Base-by-base conservation (phyloP, 352 stramenopile species). In the Pythium folliculosum region DNA sequence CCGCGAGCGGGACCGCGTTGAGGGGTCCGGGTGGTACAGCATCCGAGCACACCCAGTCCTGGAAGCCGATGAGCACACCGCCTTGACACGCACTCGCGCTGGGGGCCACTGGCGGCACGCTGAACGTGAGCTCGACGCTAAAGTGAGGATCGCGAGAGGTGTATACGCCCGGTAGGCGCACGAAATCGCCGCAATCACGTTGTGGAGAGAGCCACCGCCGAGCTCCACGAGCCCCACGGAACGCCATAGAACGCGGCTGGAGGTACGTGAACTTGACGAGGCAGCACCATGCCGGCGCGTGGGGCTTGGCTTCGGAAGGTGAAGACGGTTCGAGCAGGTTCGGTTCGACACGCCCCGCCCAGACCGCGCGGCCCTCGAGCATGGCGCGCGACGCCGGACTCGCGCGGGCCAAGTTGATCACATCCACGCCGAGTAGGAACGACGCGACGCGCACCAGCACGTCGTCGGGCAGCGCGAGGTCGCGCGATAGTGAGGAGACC, bases 401-500 rank as follows among this genome's bases (percentile, higher is more conserved):
- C 40, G 32, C 32, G 13, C n/a, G 32, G 1, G 17, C 17, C 8
- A 32, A 59, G 21, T 59, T 9, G 19, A 59, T 47, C 19, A 59
- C 35, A 19, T 59, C 52, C 13, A 59, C 35, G 7, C 52, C 52
- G 9, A 59, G 40, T 3, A 59, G 52, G 12, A 59, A 59, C 19
- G 52, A 59, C 35, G 52, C 52, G n/a, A 48, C 30, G 17, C 35
- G 16, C 9, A 30, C 2, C 17, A 59, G 19, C 5, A 59, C 32
- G 13, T 55, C 49, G 25, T 6, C 2, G 1, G 49, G 49, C 1
- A 37, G 32, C 32, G 32, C 32, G 32, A 10, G 5, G 32, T 37
- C 32, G 32, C 9, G 32, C 32, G 32, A 37, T 37, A 9, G 5
- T 37, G 32, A 37, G 32, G 5, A 9, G 32, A 37, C n/a, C n/a